Evolutionary conservation across 1,284 basidiomycete genomes (phyloP), one percentile per base, ranked within the genome.

Genomic region (Microbotryum scabiosae): DNA sequence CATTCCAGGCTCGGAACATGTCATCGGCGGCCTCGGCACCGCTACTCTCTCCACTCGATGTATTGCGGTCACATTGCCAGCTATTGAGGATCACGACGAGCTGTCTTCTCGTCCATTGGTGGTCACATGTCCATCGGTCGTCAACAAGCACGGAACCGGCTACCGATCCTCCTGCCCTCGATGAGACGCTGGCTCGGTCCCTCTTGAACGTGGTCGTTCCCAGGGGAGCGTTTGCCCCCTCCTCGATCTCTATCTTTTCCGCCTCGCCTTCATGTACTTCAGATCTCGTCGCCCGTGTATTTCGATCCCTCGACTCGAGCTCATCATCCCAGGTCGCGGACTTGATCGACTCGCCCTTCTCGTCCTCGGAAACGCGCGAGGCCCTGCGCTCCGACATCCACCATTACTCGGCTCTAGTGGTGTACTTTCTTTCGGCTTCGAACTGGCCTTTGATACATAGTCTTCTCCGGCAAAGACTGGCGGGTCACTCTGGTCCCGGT

Each of bases 401-500:
- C 23, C 72, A 74, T 54, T 73, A 74, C 55, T 73, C 77, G 7
- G 86, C 88, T 16, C 84, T 85, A 51, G 85, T 94, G 69, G 82
- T 96, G 49, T 93, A 88, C 73, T 86, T 88, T 72, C 81, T 97
- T 18, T 93, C 91, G 8, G 85, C 88, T 0, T 88, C 88, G 23
- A 96, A 97, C 72, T 97, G 92, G 91, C 76, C 78, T 41, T 81
- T 89, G 9, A 86, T 97, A 21, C 82, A 87, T 66, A 77, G 81
- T 25, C 54, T 10, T 25, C 12, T 6, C 14, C 46, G n/a, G 23
- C 51, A 25, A 57, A 51, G 56, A 36, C 8, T 32, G 20, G 48
- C 21, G 28, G 43, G 26, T 30, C n/a, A 23, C 25, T 21, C 23
- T 23, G 44, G 5, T 20, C 32, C 36, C n/a, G n/a, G 21, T 26